Percentiles rank a stretch among this genome's conserved stretches.
Evolutionary conservation across 2,329 filamentous ascomycete genomes (phyloP).

Genomic region (Hirsutella minnesotensis): DNA sequence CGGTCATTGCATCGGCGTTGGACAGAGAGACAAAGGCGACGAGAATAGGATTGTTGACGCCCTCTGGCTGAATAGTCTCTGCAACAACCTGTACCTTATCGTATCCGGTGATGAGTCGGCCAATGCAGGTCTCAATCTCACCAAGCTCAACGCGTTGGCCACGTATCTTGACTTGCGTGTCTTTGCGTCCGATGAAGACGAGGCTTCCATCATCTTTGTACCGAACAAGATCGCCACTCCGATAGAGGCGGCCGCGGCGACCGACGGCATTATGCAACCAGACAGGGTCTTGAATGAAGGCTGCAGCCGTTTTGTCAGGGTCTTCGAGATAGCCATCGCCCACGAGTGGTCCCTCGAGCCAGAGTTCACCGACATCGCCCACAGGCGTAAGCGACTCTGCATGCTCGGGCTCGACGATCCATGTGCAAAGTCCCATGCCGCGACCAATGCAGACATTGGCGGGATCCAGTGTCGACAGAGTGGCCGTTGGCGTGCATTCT

Average conservation of each 20-base stretch:
- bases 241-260: conserved; percentile 4
- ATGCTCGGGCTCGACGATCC: conserved; percentile 4
- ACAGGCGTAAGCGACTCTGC: conserved; percentile 1
- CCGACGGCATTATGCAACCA: not conserved
- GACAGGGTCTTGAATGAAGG: conserved; percentile 1
- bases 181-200: conserved; percentile 1
- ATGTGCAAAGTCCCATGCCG: conserved; percentile 3
- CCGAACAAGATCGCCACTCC: conserved; percentile 7
- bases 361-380: conserved; percentile 5
- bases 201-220: conserved; percentile 1
- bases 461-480: conserved; percentile 1
- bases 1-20: not conserved
- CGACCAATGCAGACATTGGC: conserved; percentile 3
- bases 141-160: conserved; percentile 11
- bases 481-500: conserved; percentile 2
- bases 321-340: conserved; percentile 29
- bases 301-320: conserved; percentile 2
- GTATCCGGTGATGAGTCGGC: not conserved
- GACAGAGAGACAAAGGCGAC: conserved; percentile 5
- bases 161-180: conserved; percentile 8
- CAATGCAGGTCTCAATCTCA: conserved; percentile 9
- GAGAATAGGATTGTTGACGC: conserved; percentile 2
- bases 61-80: conserved; percentile 3
- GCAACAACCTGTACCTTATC: conserved; percentile 2
- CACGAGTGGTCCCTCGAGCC: conserved; percentile 21